These are phyloP conservation scores for Aureobasidium subglaciale DNA, from an alignment of 2,329 filamentous ascomycete genomes.

Conservation along the genomic window DNA sequence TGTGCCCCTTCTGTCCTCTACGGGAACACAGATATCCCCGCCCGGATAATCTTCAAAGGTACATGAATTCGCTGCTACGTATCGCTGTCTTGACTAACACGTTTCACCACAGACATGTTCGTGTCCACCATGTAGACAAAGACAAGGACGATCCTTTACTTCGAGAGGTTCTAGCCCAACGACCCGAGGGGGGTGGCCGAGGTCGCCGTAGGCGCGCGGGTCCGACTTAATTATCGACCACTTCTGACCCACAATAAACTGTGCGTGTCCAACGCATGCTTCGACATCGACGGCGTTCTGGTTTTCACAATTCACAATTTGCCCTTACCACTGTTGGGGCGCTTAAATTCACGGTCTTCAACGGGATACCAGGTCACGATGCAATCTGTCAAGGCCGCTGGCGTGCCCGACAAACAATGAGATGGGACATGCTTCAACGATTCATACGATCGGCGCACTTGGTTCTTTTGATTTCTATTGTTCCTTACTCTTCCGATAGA, in stretches of 20 bases:
- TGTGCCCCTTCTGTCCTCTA: constrained; percentile 93
- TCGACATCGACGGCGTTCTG: neutral
- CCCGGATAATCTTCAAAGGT: constrained; percentile 94
- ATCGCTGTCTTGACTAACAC: neutral
- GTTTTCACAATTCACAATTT: neutral
- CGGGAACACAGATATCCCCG: constrained; percentile 90
- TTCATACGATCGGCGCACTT: neutral
- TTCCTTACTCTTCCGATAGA: neutral
- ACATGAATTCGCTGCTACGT: constrained; percentile 25
- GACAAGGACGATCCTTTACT: constrained; percentile 78
- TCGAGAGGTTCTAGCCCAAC: constrained; percentile 75
- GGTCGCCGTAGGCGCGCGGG: constrained; percentile 64
- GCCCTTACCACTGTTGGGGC: constrained; percentile 18
- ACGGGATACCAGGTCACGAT: neutral
- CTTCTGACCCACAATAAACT: too few relatives aligned
- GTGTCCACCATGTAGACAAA: constrained; percentile 85
- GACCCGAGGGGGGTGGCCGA: constrained; percentile 75
- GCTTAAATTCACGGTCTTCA: neutral
- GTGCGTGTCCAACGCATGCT: neutral
- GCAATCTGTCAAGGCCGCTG: neutral
- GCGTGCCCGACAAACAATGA: constrained; percentile 2
- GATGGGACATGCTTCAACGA: neutral
- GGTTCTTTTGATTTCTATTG: neutral
- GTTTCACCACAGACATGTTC: constrained; percentile 65
- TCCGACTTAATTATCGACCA: neutral